Conservation (phyloP, 2,329 filamentous ascomycete genomes). For the Acrocalymma vagum region DNA sequence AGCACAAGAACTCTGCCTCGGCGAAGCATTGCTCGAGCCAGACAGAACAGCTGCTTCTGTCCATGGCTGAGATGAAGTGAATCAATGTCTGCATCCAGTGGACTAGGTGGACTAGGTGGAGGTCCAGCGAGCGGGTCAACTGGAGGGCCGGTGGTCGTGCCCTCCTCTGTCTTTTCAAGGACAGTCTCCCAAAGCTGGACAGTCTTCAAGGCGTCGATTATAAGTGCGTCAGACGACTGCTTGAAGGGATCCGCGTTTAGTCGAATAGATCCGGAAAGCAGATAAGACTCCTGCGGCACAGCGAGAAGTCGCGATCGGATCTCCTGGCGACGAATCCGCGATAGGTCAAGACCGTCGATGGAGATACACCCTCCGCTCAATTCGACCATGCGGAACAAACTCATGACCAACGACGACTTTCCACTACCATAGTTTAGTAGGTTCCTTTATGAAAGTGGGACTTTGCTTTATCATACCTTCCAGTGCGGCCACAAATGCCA, state of each 20-base stretch:
- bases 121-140: slow-evolving; percentile 73
- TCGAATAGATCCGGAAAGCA: slow-evolving; percentile 80
- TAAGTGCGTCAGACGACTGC: slow-evolving; percentile 76
- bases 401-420: slow-evolving; percentile 82
- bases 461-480: slow-evolving; percentile 41
- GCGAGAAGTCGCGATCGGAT: slow-evolving; percentile 78
- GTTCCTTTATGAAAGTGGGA: slow-evolving; percentile 38
- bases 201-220: slow-evolving; percentile 79
- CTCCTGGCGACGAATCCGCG: slow-evolving; percentile 75
- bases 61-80: too few relatives aligned
- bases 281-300: slow-evolving; percentile 82
- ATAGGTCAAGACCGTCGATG: slow-evolving; percentile 64
- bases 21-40: slow-evolving; percentile 87
- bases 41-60: slow-evolving; percentile 92
- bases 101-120: too few relatives aligned
- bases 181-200: slow-evolving; percentile 60
- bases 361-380: slow-evolving; percentile 53
- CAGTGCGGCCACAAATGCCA: slow-evolving; percentile 60
- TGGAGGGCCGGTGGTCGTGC: too few relatives aligned
- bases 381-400: slow-evolving; percentile 73
- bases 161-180: too few relatives aligned
- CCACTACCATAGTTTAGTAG: too few relatives aligned
- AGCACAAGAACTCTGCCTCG: slow-evolving; percentile 90
- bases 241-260: slow-evolving; percentile 81
- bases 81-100: too few relatives aligned